phyloP scores from a whole-genome alignment of 805 yeast species.

The Sungouiozyma ichnusensis region DNA sequence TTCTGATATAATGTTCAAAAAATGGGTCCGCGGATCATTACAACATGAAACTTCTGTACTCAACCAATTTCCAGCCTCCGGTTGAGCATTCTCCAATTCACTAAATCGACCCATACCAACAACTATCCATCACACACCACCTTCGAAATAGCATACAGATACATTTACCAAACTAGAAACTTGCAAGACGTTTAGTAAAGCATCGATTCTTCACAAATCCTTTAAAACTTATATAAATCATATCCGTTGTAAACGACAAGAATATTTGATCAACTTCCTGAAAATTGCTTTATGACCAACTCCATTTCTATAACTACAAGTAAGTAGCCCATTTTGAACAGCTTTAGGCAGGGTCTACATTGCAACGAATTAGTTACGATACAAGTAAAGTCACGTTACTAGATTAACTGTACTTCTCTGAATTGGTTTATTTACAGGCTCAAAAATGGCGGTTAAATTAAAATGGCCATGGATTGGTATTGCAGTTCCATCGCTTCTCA shows the following conservation, averaged over 20 bases:
- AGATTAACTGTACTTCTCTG: no score
- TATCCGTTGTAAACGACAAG: background rate
- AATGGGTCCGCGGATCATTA: background rate
- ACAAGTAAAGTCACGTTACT: no score
- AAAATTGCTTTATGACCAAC: background rate
- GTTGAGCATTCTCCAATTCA: background rate
- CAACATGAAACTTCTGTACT: background rate
- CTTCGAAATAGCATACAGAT: no score
- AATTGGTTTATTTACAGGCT: background rate
- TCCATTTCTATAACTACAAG: no score
- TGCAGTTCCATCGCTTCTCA: constrained; percentile 52
- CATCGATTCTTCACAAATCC: background rate
- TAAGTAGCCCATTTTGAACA: no score
- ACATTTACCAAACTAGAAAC: no score
- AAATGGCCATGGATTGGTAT: constrained; percentile 43
- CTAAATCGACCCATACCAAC: background rate
- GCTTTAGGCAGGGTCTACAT: no score
- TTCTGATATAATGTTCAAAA: background rate
- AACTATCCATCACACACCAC: background rate
- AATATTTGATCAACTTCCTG: background rate
- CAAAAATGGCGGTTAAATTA: constrained; percentile 29
- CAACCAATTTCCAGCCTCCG: background rate
- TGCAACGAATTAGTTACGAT: no score
- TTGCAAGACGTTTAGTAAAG: no score
- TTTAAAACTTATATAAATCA: background rate